Percentiles rank a stretch among this genome's conserved stretches.
Evolutionary conservation across 371 early-diverging fungal species (phyloP).

Genomic region (Mucor indicus): DNA sequence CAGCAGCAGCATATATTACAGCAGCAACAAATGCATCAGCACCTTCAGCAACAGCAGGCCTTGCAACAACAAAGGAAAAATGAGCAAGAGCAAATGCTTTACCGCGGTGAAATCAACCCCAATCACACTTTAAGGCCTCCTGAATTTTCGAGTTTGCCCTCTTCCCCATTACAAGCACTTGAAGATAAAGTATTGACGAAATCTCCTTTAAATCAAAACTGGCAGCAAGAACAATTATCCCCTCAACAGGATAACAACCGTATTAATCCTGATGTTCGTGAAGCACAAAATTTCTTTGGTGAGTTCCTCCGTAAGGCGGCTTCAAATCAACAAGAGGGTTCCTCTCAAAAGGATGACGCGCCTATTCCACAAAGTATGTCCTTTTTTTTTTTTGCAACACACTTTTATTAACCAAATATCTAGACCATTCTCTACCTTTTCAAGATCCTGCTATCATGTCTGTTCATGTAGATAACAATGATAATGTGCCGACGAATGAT

Average conservation of each 20-base stretch:
- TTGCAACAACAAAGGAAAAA: neutral
- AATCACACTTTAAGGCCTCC: too few species aligned
- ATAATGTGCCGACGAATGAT: slow-evolving; percentile 7
- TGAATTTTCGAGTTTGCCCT: too few species aligned
- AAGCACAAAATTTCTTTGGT: slow-evolving; percentile 66
- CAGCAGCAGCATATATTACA: neutral
- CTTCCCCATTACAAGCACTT: neutral
- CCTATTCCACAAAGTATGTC: slow-evolving; percentile 4
- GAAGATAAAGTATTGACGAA: slow-evolving; percentile 4
- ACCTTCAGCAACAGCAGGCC: neutral
- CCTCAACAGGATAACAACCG: slow-evolving; percentile 5
- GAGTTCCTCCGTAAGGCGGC: slow-evolving; percentile 72
- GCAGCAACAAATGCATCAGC: neutral
- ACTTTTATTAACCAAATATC: too few species aligned
- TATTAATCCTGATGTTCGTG: slow-evolving; percentile 31
- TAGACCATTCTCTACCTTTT: slow-evolving; percentile 35
- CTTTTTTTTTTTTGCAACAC: too few species aligned
- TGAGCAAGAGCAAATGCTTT: slow-evolving; percentile 5
- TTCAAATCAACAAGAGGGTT: slow-evolving; percentile 21
- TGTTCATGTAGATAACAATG: slow-evolving; percentile 39
- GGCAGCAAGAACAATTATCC: too few species aligned
- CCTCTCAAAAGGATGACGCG: slow-evolving; percentile 13
- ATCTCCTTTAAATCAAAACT: neutral
- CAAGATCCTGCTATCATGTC: slow-evolving; percentile 75
- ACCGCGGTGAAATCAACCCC: too few species aligned